Conservation (phyloP, 192 early-diverging fungal species). For the Dissophora ornata region DNA sequence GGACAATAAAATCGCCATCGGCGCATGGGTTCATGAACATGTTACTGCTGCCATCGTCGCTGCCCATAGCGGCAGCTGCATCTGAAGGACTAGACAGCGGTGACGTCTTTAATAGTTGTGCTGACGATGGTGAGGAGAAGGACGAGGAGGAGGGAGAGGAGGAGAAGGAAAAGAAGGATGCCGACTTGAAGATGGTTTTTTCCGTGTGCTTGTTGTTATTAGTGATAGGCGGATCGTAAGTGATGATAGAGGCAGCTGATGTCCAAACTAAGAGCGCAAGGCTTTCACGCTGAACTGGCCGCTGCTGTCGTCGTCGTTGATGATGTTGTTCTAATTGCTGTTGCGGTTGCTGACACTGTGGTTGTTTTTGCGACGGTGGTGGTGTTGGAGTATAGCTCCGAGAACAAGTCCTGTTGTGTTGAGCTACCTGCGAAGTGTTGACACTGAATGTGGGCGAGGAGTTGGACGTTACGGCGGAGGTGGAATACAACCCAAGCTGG, state of each 20-base stretch:
- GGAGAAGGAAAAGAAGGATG: background rate
- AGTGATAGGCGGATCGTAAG: too few species aligned
- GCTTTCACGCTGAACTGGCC: background rate
- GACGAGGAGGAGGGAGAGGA: background rate
- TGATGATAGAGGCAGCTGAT: background rate
- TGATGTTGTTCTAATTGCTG: background rate
- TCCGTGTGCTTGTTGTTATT: too few species aligned
- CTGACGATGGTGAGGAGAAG: background rate
- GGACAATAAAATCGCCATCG: conserved; percentile 39
- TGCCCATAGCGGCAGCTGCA: conserved; percentile 26
- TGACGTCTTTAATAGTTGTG: background rate
- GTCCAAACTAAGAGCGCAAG: too few species aligned
- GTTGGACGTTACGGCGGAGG: background rate
- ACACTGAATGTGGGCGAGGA: background rate
- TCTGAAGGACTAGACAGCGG: background rate
- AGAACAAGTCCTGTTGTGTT: background rate
- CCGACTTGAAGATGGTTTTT: background rate
- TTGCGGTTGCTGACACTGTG: background rate
- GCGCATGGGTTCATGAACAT: conserved; percentile 7
- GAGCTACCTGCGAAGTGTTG: background rate
- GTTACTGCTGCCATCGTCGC: conserved; percentile 16
- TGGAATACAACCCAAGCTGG: conserved; percentile 2
- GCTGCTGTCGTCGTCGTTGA: background rate
- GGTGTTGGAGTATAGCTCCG: background rate
- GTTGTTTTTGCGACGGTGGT: too few species aligned